These are phyloP conservation scores for Ophiosphaerella herpotricha DNA, from an alignment of 2,329 filamentous ascomycete genomes.

Conservation along the genomic window DNA sequence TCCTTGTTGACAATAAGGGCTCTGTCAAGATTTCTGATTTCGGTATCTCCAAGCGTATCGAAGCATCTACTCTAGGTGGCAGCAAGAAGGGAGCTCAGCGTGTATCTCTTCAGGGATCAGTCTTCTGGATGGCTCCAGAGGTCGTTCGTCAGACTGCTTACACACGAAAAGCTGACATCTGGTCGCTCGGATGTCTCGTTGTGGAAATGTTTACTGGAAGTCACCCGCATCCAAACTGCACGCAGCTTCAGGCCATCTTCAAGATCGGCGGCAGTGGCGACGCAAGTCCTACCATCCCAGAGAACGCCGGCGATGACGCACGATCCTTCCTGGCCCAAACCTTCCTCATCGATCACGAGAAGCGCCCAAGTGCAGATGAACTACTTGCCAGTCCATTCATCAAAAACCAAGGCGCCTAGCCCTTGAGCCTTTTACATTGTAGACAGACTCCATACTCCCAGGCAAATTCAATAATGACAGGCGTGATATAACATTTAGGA, in stretches of 20 bases:
- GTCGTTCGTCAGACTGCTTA: constrained; percentile 98
- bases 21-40: constrained; percentile 99
- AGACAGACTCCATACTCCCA: constrained; percentile 1
- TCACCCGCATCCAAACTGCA: constrained; percentile 96
- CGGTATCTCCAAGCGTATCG: constrained; percentile 96
- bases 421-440: constrained; percentile 1
- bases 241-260: constrained; percentile 96
- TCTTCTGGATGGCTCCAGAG: constrained; percentile 99
- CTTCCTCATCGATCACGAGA: constrained; percentile 94
- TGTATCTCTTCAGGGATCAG: constrained; percentile 88
- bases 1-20: constrained; percentile 97
- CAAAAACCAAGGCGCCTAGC: constrained; percentile 61
- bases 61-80: constrained; percentile 74
- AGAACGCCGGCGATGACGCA: constrained; percentile 82
- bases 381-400: constrained; percentile 83
- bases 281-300: constrained; percentile 85
- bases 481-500: constrained; percentile 10
- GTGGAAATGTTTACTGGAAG: constrained; percentile 99
- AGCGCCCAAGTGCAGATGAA: constrained; percentile 89
- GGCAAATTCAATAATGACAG: not conserved
- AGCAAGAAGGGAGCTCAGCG: constrained; percentile 49
- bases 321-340: constrained; percentile 82
- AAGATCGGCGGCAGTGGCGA: constrained; percentile 86
- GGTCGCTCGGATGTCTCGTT: constrained; percentile 94
- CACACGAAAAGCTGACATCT: constrained; percentile 97